Base-by-base conservation (phyloP, 108 stramenopile genomes). In the Parietichytrium sp. region DNA sequence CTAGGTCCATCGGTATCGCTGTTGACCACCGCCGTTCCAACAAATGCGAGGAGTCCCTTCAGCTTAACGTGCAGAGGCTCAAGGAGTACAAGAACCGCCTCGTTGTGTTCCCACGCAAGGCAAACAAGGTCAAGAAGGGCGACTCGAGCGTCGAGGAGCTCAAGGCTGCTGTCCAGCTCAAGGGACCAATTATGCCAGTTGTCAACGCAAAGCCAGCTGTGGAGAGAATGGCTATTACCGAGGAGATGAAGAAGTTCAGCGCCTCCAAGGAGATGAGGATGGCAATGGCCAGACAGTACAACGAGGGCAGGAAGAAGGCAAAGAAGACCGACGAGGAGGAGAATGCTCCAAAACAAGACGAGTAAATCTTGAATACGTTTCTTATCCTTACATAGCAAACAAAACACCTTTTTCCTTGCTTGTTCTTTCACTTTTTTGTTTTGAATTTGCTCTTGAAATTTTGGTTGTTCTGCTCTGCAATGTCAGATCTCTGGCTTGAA, bases 11-110 rank as follows among this genome's bases (percentile, higher is more conserved):
- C 55, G 98, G 98, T 61, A 96, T 99, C 84, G 92, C 95, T 81
- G 96, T 99, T 26, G 98, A 99, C 86, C 83, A 87, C 85, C 94
- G 98, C 55, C 92, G 98, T 30, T 88, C 87, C 84, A 96, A 96
- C 95, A 90, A 89, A 80, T 90, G 87, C 77, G 85, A 92, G 33
- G 94, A 96, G 83, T 88, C 91, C 30, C 83, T 98, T 18, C 82
- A 89, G 33, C 77, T 84, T 33, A 99, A 99, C 88, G 95, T 95
- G 49, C 91, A 93, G 42, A 95, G 98, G 61, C 94, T 99, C 81
- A 90, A 94, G 84, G 94, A 92, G 78, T 99, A 99, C 96, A 92
- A 94, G 89, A 50, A 84, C 61, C 95, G 94, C 50, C 90, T 99
- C 81, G 93, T 99, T 72, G 87, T 97, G 77, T 93, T 96, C 93